Evolutionary conservation across 2,329 filamentous ascomycete species (phyloP).

Genomic region (Nigrograna mackinnonii): DNA sequence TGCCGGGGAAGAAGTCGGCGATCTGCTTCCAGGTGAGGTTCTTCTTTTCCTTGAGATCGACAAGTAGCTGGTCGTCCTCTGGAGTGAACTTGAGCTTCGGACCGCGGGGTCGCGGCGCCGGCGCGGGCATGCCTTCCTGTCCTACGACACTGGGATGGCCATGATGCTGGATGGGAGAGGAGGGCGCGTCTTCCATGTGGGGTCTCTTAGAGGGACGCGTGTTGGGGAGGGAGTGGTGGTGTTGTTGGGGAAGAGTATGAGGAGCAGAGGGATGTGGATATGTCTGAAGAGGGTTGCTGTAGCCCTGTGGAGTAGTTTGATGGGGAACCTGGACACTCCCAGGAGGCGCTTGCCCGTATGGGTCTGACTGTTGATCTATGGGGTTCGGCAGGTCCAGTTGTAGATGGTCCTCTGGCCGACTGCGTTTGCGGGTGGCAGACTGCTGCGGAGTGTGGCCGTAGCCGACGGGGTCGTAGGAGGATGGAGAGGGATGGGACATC

Average conservation of each 20-base stretch:
- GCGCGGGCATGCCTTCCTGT: constrained; percentile 82
- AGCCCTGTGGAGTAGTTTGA: constrained; percentile 43
- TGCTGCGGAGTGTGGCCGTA: constrained; percentile 34
- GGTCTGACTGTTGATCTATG: constrained; percentile 42
- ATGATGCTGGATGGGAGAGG: constrained; percentile 47
- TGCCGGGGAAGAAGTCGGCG: constrained; percentile 90
- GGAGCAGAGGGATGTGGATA: constrained; percentile 33
- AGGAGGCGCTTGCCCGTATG: constrained; percentile 40
- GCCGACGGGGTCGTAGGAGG: constrained; percentile 36
- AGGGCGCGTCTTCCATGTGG: constrained; percentile 51
- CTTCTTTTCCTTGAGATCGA: constrained; percentile 92
- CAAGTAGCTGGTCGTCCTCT: constrained; percentile 84
- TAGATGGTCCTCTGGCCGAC: constrained; percentile 44
- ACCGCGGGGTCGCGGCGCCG: constrained; percentile 77
- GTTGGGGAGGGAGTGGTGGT: constrained; percentile 83
- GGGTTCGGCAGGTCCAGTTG: constrained; percentile 43
- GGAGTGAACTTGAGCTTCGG: constrained; percentile 94
- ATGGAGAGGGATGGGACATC: constrained; percentile 41
- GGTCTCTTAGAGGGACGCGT: constrained; percentile 65
- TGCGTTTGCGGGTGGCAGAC: constrained; percentile 45
- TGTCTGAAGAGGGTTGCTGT: constrained; percentile 39
- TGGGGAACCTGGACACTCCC: constrained; percentile 31
- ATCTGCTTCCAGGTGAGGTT: constrained; percentile 98
- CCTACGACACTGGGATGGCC: constrained; percentile 84
- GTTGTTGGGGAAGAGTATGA: constrained; percentile 41